A percentile compares a stretch with the other conserved stretches of the same genome.
Evolutionary conservation across 2,329 filamentous ascomycete species (phyloP).

Genomic region (Blumeria hordei): DNA sequence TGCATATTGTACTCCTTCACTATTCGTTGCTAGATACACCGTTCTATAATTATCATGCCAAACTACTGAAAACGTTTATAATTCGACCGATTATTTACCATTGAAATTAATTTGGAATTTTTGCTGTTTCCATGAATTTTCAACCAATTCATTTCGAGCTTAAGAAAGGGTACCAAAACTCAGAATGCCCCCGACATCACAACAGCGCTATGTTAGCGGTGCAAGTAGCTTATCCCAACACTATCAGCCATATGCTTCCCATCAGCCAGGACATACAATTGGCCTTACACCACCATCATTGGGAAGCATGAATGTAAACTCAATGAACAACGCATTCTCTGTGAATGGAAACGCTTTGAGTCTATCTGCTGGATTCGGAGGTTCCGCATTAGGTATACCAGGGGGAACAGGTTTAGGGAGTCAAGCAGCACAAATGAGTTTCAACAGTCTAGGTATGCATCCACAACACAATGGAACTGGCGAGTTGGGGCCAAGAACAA

Average conservation of each 20-base stretch:
- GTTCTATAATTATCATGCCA: too few relatives aligned
- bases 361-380: constrained; percentile 29
- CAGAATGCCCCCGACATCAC: constrained; percentile 16
- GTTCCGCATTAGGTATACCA: constrained; percentile 25
- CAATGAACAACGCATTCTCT: constrained; percentile 43
- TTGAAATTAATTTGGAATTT: too few relatives aligned
- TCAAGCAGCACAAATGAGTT: constrained; percentile 71
- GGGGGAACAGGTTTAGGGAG: constrained; percentile 52
- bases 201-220: constrained; percentile 15
- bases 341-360: constrained; percentile 26
- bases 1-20: too few relatives aligned
- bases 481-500: constrained; percentile 28
- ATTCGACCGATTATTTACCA: too few relatives aligned
- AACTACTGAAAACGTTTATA: too few relatives aligned
- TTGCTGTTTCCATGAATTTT: too few relatives aligned
- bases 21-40: too few relatives aligned
- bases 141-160: too few relatives aligned
- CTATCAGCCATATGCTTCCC: constrained; percentile 22
- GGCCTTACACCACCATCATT: constrained; percentile 31
- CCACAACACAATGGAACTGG: constrained; percentile 29
- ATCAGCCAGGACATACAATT: constrained; percentile 21
- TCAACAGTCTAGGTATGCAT: constrained; percentile 45
- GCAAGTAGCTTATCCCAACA: constrained; percentile 16
- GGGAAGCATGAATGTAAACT: constrained; percentile 38
- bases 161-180: constrained; percentile 5